Evolutionary conservation across 2,329 filamentous ascomycete genomes (phyloP).

Genomic region (Nannizzia gypsea): DNA sequence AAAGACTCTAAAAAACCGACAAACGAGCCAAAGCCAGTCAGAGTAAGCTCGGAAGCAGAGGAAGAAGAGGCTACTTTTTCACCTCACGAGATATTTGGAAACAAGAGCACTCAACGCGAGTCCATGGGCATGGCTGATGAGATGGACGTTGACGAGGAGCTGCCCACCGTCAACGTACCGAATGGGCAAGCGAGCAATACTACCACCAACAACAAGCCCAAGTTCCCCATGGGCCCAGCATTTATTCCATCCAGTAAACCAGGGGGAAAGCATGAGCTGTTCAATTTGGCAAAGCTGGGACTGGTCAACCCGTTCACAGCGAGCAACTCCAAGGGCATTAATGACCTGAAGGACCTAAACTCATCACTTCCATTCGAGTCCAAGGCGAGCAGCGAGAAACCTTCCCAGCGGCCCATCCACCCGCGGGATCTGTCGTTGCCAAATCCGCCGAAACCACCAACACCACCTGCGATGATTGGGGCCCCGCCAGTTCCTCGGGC

Average conservation of each 20-base stretch:
- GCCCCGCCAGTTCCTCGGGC: background rate
- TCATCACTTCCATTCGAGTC: constrained; percentile 49
- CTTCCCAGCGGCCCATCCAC: constrained; percentile 25
- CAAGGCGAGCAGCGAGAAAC: constrained; percentile 30
- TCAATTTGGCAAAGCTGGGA: constrained; percentile 41
- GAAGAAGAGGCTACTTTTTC: constrained; percentile 26
- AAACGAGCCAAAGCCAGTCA: constrained; percentile 24
- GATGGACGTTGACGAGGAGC: constrained; percentile 38
- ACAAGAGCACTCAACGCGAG: background rate
- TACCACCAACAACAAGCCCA: background rate
- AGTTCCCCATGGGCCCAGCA: background rate
- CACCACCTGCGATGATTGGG: constrained; percentile 19
- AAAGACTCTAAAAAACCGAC: constrained; percentile 27
- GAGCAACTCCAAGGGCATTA: constrained; percentile 38
- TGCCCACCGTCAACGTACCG: constrained; percentile 14
- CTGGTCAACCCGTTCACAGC: constrained; percentile 40
- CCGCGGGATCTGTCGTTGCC: constrained; percentile 37
- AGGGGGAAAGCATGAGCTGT: constrained; percentile 14
- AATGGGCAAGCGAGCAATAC: background rate
- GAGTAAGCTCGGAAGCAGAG: constrained; percentile 29
- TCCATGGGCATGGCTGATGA: constrained; percentile 23
- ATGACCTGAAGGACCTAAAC: constrained; percentile 42
- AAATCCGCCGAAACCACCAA: constrained; percentile 41
- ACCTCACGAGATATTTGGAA: constrained; percentile 12
- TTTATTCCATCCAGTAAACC: constrained; percentile 5